Evolutionary conservation across 2,329 filamentous ascomycete species (phyloP), one percentile per base, ranked within the genome.

Genomic region (Chalaropsis ovoidea): DNA sequence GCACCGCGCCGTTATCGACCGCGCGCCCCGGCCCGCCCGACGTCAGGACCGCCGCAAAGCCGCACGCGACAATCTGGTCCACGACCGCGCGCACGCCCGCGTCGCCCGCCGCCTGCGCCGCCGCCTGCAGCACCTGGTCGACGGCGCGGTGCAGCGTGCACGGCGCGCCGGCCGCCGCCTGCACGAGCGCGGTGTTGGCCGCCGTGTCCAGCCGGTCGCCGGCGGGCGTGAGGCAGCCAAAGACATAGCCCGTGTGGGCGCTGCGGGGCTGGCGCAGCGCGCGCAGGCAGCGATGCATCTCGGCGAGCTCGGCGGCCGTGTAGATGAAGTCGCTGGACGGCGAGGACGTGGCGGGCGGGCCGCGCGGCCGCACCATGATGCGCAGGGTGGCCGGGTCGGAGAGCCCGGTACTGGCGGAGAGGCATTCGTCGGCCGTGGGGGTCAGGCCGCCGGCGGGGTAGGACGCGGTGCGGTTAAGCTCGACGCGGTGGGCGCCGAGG

Each of bases 111-210:
- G 31, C 43, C 8, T 65, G 62, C 58, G 70, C 68, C 8, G 69
- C 66, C 42, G 69, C 60, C 10, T 67, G 72, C 2, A 80, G 69
- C 11, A 82, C 72, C 19, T 76, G 73, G 70, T 85, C 82, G 67
- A 82, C 82, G 1, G 82, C 82, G 17, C 82, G 78, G 71, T 83
- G 81, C 68, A 84, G 80, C n/a, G 82, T 76, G 68, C 78, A 79
- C 17, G 71, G 72, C 41, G 76, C 76, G 1, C 78, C 79, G 6
- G 68, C 70, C 0, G 81, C 78, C 15, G 74, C 71, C 1, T 69
- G 49, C 0, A 82, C 73, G 3, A 85, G 76, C 63, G 69, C 68
- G 1, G 42, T 63, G 70, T 78, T 81, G 56, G 74, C 70, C n/a
- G 71, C 69, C 6, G 70, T 68, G 68, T 84, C 77, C 3, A 69